These are phyloP conservation scores for Sparassis latifolia DNA, from an alignment of 1,284 basidiomycete species.

Conservation along the genomic window DNA sequence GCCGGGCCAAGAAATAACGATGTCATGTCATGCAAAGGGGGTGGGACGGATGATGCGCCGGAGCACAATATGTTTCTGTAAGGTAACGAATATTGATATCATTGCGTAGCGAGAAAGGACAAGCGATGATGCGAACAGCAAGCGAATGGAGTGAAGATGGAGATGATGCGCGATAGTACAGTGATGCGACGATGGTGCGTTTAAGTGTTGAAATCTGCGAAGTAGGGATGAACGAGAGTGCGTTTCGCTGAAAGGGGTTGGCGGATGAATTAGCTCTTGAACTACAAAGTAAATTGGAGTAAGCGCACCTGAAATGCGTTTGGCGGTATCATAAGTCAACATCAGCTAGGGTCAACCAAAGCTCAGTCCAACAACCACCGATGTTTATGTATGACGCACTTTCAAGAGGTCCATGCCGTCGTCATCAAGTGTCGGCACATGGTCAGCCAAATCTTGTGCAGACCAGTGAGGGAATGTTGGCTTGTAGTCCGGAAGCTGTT, in stretches of 20 bases:
- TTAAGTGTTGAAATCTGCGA: constrained; percentile 43
- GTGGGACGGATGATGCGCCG: background rate
- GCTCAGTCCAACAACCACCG: too few relatives aligned
- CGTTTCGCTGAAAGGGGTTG: constrained; percentile 61
- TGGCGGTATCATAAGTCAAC: constrained; percentile 89
- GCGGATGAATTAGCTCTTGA: background rate
- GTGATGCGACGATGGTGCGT: background rate
- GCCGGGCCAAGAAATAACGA: constrained; percentile 1
- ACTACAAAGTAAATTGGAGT: background rate
- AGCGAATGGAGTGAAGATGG: constrained; percentile 6
- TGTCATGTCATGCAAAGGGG: background rate
- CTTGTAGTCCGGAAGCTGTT: constrained; percentile 92
- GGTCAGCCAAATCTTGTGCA: constrained; percentile 55
- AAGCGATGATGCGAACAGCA: constrained; percentile 9
- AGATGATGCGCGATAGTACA: background rate
- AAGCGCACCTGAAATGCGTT: constrained; percentile 83
- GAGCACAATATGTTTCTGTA: constrained; percentile 9
- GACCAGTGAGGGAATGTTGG: constrained; percentile 95
- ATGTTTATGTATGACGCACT: constrained; percentile 32
- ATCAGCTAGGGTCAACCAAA: constrained; percentile 45
- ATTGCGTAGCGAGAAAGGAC: constrained; percentile 10
- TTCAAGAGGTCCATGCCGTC: constrained; percentile 74
- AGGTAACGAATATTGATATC: constrained; percentile 13
- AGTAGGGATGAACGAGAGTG: constrained; percentile 80
- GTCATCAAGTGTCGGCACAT: constrained; percentile 66